These are phyloP conservation scores for Benincasa hispida DNA, from an alignment of 306 rosid species.

Conservation along the genomic window DNA sequence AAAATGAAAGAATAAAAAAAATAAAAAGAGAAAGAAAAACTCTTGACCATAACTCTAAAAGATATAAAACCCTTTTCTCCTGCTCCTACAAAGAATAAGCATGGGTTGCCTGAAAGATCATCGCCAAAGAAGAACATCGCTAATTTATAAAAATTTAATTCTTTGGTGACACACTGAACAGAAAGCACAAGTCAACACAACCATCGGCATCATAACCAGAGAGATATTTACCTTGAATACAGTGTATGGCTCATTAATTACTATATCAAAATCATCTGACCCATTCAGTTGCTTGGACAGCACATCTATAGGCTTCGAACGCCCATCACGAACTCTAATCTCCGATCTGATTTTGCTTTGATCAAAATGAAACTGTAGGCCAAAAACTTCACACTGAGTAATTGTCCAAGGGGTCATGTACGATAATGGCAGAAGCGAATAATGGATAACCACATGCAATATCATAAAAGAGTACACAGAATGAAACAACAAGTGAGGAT, in stretches of 20 bases:
- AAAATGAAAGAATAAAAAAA: background rate
- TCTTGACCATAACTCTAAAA: background rate
- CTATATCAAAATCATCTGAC: conserved; percentile 75
- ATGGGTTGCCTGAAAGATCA: background rate
- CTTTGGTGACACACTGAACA: background rate
- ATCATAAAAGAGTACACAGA: background rate
- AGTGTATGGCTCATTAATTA: conserved; percentile 82
- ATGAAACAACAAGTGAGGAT: background rate
- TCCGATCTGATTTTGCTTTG: conserved; percentile 96
- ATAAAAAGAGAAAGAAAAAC: background rate
- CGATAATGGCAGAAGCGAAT: background rate
- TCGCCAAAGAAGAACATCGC: background rate
- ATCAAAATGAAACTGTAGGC: conserved; percentile 84
- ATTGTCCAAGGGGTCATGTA: background rate
- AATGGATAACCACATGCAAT: background rate
- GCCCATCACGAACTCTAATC: conserved; percentile 97
- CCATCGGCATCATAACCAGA: background rate
- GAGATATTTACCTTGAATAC: conserved; percentile 67
- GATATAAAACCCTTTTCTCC: background rate
- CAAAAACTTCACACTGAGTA: background rate
- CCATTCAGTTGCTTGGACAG: conserved; percentile 78
- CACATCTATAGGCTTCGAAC: conserved; percentile 83
- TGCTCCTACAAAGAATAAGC: background rate
- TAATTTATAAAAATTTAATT: background rate
- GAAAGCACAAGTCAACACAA: background rate